A percentile compares a stretch with the other conserved stretches of the same genome.
phyloP scores from a whole-genome alignment of 495 filamentous ascomycete species.

The Trichodelitschia bisporula region DNA sequence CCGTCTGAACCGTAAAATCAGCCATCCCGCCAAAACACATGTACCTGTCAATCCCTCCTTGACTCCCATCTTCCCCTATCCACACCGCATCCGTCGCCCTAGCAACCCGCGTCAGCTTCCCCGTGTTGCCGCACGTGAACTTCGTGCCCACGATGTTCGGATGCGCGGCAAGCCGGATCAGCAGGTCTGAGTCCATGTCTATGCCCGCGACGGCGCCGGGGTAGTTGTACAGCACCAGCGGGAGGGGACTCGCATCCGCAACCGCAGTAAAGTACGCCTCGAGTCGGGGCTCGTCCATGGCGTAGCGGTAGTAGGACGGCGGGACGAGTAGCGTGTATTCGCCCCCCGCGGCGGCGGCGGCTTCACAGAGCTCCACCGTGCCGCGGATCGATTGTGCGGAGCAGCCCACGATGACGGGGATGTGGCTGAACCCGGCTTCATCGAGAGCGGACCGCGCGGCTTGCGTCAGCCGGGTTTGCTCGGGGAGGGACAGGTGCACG shows the following conservation, averaged over 20 bases:
- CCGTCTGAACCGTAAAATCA: conserved; percentile 66
- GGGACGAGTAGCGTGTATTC: conserved; percentile 60
- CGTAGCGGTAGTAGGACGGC: conserved; percentile 60
- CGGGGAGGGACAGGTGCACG: conserved; percentile 50
- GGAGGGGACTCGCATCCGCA: conserved; percentile 48
- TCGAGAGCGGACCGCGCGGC: conserved; percentile 67
- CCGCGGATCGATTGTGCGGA: conserved; percentile 55
- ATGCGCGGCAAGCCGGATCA: conserved; percentile 58
- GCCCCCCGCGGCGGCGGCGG: conserved; percentile 41
- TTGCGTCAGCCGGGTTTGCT: conserved; percentile 49
- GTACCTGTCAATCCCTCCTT: no score
- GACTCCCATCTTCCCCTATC: conserved; percentile 27
- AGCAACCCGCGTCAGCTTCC: conserved; percentile 72
- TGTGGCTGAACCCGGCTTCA: conserved; percentile 47
- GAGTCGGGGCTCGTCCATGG: conserved; percentile 54
- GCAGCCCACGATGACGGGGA: conserved; percentile 60
- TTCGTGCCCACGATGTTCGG: conserved; percentile 73
- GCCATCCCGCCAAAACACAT: conserved; percentile 78
- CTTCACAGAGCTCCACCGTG: conserved; percentile 48
- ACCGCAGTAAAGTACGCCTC: conserved; percentile 54
- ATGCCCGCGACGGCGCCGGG: conserved; percentile 77
- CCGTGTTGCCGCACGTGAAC: conserved; percentile 79
- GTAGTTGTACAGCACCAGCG: conserved; percentile 78
- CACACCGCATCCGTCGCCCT: conserved; percentile 35
- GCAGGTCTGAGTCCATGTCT: conserved; percentile 74